Evolutionary conservation across 371 early-diverging fungal genomes (phyloP).

Genomic region (Rhizomucor miehei): DNA sequence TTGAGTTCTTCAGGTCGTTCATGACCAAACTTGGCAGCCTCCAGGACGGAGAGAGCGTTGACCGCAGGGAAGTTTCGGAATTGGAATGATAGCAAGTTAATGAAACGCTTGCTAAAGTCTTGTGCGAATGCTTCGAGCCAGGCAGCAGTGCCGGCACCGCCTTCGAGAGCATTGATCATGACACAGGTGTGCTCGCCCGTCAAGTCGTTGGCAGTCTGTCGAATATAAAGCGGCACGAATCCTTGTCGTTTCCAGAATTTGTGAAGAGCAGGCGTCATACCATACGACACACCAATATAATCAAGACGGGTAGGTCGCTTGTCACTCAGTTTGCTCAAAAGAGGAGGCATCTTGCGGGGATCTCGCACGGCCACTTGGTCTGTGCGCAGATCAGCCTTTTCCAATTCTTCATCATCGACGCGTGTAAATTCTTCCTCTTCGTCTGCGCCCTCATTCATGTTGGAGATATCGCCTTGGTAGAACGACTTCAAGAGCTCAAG

Average conservation of each 20-base stretch:
- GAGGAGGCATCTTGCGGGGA: conserved; percentile 86
- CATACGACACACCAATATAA: conserved; percentile 98
- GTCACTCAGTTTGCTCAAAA: conserved; percentile 80
- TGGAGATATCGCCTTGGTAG: conserved; percentile 79
- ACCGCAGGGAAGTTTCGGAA: conserved; percentile 83
- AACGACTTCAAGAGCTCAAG: conserved; percentile 83
- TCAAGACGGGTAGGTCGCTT: conserved; percentile 79
- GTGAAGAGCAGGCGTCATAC: conserved; percentile 86
- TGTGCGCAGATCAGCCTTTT: conserved; percentile 63
- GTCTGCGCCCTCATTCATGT: conserved; percentile 60
- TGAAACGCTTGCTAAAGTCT: conserved; percentile 90
- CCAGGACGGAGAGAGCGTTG: conserved; percentile 82
- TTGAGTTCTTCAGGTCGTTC: conserved; percentile 32
- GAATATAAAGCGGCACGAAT: conserved; percentile 93
- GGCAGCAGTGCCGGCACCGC: conserved; percentile 45
- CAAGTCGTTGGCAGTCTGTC: conserved; percentile 95
- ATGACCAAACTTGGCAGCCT: conserved; percentile 59
- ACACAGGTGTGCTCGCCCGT: conserved; percentile 99
- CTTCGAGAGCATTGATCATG: conserved; percentile 82
- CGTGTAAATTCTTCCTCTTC: conserved; percentile 42
- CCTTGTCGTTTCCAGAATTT: conserved; percentile 97
- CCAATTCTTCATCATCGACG: conserved; percentile 63
- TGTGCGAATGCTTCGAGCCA: conserved; percentile 80
- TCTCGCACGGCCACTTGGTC: conserved; percentile 85
- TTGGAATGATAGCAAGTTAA: conserved; percentile 82